Evolutionary conservation across 2,329 filamentous ascomycete species (phyloP), one percentile per base, ranked within the genome.

Genomic region (Pseudonectria foliicola): DNA sequence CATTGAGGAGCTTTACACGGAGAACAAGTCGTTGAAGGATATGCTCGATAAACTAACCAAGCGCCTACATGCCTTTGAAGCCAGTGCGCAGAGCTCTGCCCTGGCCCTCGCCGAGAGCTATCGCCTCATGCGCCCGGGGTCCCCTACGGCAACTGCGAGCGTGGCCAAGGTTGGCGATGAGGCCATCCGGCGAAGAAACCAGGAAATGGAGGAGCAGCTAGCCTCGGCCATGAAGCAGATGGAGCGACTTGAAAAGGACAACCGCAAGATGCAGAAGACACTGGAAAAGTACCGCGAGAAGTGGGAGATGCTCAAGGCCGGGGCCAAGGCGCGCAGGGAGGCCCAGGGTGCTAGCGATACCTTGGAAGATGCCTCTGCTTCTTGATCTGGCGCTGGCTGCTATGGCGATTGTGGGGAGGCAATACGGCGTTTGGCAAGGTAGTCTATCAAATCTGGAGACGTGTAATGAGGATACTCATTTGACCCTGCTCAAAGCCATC

Each of bases 1-100:
- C 3, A 69, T 87, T 43, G 92, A 98, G 59, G 92, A 98, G 60
- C 71, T 96, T 8, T 80, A 83, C 44, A 75, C 90, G 31, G 87
- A 96, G 55, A 98, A 96, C 58, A 75, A 83, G 43, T 85, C 84
- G 8, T 71, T 96, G 33, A 90, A 92, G 52, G 77, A 83, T 38
- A 80, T 88, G 49, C 77, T 94, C 7, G 89, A 96, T 60, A 87
- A 86, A 32, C 74, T 95, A 25, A 85, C 84, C 43, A 85, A 83
- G 49, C 78, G 90, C 1, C 73, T 98, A n/a, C 85, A 92, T 51
- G 83, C 88, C 43, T 98, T 95, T 64, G 90, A 98, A 61, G 81
- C 87, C 26, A 89, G 86, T 50, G 87, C 88, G 0, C 92, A 96
- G 61, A 87, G 82, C 44, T 89, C 84, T 25, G 85, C 83, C 34